Percentiles rank a stretch among this genome's conserved stretches.
These are phyloP conservation scores for Zygosaccharomyces lentus DNA, from an alignment of 805 yeast species.

Conservation along the genomic window DNA sequence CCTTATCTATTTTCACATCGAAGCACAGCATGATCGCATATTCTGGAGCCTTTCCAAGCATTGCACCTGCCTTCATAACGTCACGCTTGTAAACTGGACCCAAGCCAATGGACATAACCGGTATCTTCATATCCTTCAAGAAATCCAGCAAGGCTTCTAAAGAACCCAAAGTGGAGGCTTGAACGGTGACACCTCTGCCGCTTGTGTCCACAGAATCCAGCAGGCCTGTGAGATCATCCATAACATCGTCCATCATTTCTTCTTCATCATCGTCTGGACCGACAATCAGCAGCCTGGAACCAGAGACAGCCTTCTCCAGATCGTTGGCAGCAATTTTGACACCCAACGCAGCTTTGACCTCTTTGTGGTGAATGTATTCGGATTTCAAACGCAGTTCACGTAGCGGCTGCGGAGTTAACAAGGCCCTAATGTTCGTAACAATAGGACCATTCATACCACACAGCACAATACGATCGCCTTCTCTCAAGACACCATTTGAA, in stretches of 20 bases:
- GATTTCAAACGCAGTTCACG: slow-evolving; percentile 95
- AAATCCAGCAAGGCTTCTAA: slow-evolving; percentile 94
- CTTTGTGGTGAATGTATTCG: slow-evolving; percentile 94
- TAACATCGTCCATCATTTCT: slow-evolving; percentile 94
- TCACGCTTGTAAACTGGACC: slow-evolving; percentile 99
- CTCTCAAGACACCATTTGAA: slow-evolving; percentile 92
- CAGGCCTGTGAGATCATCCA: slow-evolving; percentile 95
- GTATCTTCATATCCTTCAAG: slow-evolving; percentile 97
- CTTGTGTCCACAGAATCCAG: slow-evolving; percentile 91
- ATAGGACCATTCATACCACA: slow-evolving; percentile 99
- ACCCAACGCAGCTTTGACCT: slow-evolving; percentile 98
- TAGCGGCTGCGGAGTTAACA: slow-evolving; percentile 95
- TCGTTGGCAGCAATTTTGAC: slow-evolving; percentile 98
- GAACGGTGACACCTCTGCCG: slow-evolving; percentile 97
- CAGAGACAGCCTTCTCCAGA: slow-evolving; percentile 97
- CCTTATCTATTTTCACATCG: slow-evolving; percentile 95
- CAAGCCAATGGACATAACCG: slow-evolving; percentile 96
- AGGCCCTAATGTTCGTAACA: slow-evolving; percentile 91
- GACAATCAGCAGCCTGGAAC: slow-evolving; percentile 90
- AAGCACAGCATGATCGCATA: slow-evolving; percentile 97
- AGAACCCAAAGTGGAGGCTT: slow-evolving; percentile 97
- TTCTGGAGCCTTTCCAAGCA: slow-evolving; percentile 95
- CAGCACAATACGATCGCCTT: slow-evolving; percentile 91
- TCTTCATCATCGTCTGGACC: slow-evolving; percentile 98
- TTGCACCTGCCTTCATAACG: slow-evolving; percentile 94